Base-by-base conservation (phyloP, 495 filamentous ascomycete species). In the Xeromyces bisporus region DNA sequence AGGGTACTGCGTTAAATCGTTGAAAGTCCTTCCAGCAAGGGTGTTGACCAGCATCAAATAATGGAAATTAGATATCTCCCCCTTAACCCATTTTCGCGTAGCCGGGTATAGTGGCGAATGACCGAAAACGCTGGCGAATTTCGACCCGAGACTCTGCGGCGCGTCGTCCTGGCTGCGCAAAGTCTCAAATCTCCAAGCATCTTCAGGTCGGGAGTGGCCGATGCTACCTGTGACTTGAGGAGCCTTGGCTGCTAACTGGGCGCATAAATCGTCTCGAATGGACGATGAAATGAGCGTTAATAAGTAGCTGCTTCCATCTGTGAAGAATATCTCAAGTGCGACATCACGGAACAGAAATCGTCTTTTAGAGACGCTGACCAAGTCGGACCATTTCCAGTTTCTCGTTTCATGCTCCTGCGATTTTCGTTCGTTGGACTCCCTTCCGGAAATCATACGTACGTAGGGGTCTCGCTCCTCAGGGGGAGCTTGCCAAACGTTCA, bases 21-120 rank as follows among this genome's bases (percentile, higher is more conserved):
- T 97, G 64, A 97, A 97, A 0, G 89, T 96, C 29, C 89, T 64
- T 18, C 89, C 89, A 12, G 89, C 89, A 66, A 96, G 82, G 4
- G 91, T 96, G 45, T 97, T 97, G 47, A 97, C 71, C 26, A 93
- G 67, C 91, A 97, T 96, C 16, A 97, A 67, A 50, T 97, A 97
- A 50, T 93, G 84, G 44, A 96, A 97, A 48, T 97, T 97, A 4
- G 91, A 96, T 6, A 94, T 81, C 43, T 96, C 91, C 4, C 89
- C 91, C 45, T 75, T 77, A 32, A 82, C 65, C 89, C 89, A 97
- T 60, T 77, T 80, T 21, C 75, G 75, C 38, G 91, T 96, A 26
- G 81, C 76, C 16, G 85, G 81, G 44, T 83, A 84, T 10, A 73
- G 69, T 2, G 68, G 54, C 6, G 54, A 55, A 35, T 75, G 65